Evolutionary conservation across 352 stramenopile genomes (phyloP).

Genomic region (Phytophthora constricta): DNA sequence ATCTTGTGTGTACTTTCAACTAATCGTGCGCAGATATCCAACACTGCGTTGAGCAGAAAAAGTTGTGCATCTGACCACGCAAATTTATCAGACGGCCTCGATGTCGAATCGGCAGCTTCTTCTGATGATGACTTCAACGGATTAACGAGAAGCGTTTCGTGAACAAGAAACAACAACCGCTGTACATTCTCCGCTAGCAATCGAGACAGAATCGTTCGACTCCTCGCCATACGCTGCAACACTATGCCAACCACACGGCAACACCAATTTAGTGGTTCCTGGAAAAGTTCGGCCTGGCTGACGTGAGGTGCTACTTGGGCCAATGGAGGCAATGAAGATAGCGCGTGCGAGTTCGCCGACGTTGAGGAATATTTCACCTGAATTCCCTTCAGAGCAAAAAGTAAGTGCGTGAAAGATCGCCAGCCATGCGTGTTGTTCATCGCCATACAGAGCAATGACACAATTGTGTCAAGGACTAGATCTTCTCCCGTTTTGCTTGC

Average conservation of each 20-base stretch:
- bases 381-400: slow-evolving; percentile 65
- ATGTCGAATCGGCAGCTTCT: slow-evolving; percentile 1
- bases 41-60: slow-evolving; percentile 72
- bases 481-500: slow-evolving; percentile 79
- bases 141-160: slow-evolving; percentile 64
- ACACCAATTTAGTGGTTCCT: slow-evolving; percentile 67
- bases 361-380: slow-evolving; percentile 63
- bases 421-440: slow-evolving; percentile 74
- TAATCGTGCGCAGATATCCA: slow-evolving; percentile 78
- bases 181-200: slow-evolving; percentile 82
- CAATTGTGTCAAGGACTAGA: slow-evolving; percentile 82
- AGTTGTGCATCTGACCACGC: slow-evolving; percentile 70
- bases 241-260: slow-evolving; percentile 72
- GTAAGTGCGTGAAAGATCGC: slow-evolving; percentile 69
- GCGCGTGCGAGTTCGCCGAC: background rate
- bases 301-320: slow-evolving; percentile 33
- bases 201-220: slow-evolving; percentile 76
- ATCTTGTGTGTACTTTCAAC: slow-evolving; percentile 82
- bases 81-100: slow-evolving; percentile 22
- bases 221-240: slow-evolving; percentile 78
- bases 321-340: slow-evolving; percentile 34
- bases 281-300: slow-evolving; percentile 46
- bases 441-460: slow-evolving; percentile 76
- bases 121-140: slow-evolving; percentile 25
- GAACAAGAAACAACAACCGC: slow-evolving; percentile 67